Percentiles rank a stretch among this genome's conserved stretches.
Evolutionary conservation across 495 filamentous ascomycete species (phyloP).

Genomic region (Hyaloscypha variabilis): DNA sequence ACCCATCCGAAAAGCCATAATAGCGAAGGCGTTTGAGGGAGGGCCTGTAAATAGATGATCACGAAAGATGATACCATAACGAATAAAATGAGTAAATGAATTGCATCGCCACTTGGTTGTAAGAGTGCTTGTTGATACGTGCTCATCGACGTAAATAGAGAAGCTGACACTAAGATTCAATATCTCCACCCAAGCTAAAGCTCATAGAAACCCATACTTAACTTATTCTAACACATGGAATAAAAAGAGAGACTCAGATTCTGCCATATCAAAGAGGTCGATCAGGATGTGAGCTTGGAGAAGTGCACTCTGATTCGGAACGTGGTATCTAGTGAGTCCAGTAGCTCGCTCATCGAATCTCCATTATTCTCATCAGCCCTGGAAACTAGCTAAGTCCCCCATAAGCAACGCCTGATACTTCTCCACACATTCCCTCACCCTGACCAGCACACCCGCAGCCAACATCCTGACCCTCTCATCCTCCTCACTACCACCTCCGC

Average conservation of each 20-base stretch:
- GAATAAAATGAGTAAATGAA: neutral
- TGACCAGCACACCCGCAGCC: slow-evolving; percentile 82
- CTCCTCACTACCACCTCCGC: slow-evolving; percentile 45
- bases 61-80: neutral
- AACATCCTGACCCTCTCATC: slow-evolving; percentile 69
- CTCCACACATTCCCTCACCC: slow-evolving; percentile 76
- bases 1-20: no score
- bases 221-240: no score
- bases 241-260: no score
- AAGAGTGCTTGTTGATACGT: no score
- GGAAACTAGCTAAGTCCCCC: slow-evolving; percentile 59
- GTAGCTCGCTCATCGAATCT: neutral
- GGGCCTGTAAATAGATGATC: neutral
- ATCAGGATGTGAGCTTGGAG: no score
- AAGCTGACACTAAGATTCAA: neutral
- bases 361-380: neutral
- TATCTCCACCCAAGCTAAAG: neutral
- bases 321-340: no score
- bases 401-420: slow-evolving; percentile 71
- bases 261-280: no score
- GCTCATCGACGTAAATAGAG: no score
- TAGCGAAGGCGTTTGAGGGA: slow-evolving; percentile 1
- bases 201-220: no score
- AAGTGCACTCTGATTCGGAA: no score
- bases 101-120: no score